Conservation (phyloP, 2,329 filamentous ascomycete species). For the Neonectria coccinea region DNA sequence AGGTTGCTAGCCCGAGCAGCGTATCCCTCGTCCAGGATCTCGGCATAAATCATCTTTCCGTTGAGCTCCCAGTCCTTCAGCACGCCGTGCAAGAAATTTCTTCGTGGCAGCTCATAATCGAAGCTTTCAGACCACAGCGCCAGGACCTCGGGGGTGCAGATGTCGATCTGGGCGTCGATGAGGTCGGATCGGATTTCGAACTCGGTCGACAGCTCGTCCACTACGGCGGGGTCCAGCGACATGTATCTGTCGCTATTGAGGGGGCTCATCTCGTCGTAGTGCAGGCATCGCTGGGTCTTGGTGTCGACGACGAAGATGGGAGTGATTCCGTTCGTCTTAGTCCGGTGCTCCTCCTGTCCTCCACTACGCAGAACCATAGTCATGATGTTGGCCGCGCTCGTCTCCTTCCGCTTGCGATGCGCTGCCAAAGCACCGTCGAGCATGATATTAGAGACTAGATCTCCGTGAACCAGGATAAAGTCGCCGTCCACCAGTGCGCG, state of each 20-base stretch:
- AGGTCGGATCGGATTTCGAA: slow-evolving; percentile 88
- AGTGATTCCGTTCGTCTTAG: slow-evolving; percentile 79
- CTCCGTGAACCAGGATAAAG: slow-evolving; percentile 92
- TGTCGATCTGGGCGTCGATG: slow-evolving; percentile 95
- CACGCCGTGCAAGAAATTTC: slow-evolving; percentile 90
- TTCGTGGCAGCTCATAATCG: slow-evolving; percentile 90
- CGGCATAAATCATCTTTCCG: slow-evolving; percentile 94
- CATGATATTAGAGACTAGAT: slow-evolving; percentile 89
- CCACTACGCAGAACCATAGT: slow-evolving; percentile 90
- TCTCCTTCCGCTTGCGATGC: slow-evolving; percentile 82
- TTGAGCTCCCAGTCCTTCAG: slow-evolving; percentile 97
- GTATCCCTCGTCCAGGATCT: slow-evolving; percentile 86
- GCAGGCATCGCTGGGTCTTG: slow-evolving; percentile 82
- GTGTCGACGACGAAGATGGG: slow-evolving; percentile 91
- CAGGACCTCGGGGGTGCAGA: slow-evolving; percentile 95
- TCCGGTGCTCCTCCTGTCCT: slow-evolving; percentile 76
- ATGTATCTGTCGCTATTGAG: slow-evolving; percentile 73
- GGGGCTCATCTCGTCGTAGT: slow-evolving; percentile 92
- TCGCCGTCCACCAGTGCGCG: slow-evolving; percentile 88
- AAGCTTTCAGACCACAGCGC: slow-evolving; percentile 98
- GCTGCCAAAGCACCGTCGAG: slow-evolving; percentile 82
- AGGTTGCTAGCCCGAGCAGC: slow-evolving; percentile 88
- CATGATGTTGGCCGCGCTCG: slow-evolving; percentile 97
- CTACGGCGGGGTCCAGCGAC: slow-evolving; percentile 81
- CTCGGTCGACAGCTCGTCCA: slow-evolving; percentile 76